Conservation (phyloP, 2,329 filamentous ascomycete species). For the Apiospora marii region DNA sequence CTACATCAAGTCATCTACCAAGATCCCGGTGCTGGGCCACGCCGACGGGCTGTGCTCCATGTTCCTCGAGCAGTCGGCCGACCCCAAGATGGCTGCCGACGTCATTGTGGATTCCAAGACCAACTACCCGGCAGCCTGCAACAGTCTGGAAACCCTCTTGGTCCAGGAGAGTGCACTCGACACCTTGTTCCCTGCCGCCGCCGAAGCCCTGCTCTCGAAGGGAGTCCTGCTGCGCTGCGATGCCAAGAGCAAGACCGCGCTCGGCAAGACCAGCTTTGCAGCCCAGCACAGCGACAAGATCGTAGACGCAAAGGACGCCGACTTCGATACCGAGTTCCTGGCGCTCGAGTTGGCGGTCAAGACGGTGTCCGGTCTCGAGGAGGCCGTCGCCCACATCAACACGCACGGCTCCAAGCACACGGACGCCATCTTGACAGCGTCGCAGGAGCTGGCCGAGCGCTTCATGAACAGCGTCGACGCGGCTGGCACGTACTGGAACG, state of each 20-base stretch:
- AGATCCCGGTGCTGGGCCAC: slow-evolving; percentile 95
- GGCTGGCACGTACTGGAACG: slow-evolving; percentile 96
- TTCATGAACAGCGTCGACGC: slow-evolving; percentile 91
- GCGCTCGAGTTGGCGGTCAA: slow-evolving; percentile 86
- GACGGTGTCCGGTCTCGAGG: slow-evolving; percentile 71
- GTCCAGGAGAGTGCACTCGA: slow-evolving; percentile 76
- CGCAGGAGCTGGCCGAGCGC: slow-evolving; percentile 71
- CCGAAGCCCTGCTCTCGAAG: slow-evolving; percentile 75
- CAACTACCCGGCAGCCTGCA: slow-evolving; percentile 94
- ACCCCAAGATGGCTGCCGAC: slow-evolving; percentile 73
- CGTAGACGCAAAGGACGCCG: slow-evolving; percentile 70
- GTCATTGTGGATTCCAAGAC: slow-evolving; percentile 93
- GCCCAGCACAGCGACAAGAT: slow-evolving; percentile 45
- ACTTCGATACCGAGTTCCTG: slow-evolving; percentile 91
- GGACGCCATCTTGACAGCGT: slow-evolving; percentile 84
- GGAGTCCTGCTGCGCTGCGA: slow-evolving; percentile 89
- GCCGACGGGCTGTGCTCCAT: slow-evolving; percentile 91
- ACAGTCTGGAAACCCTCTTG: slow-evolving; percentile 89
- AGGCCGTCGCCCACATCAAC: slow-evolving; percentile 90
- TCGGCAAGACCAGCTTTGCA: slow-evolving; percentile 51
- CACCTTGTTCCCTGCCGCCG: slow-evolving; percentile 74
- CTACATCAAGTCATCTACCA: slow-evolving; percentile 88
- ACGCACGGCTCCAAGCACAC: slow-evolving; percentile 92
- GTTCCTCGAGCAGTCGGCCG: slow-evolving; percentile 83
- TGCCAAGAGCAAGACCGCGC: slow-evolving; percentile 67